These are phyloP conservation scores for Monilinia fructigena DNA, from an alignment of 2,329 filamentous ascomycete genomes.

Conservation along the genomic window DNA sequence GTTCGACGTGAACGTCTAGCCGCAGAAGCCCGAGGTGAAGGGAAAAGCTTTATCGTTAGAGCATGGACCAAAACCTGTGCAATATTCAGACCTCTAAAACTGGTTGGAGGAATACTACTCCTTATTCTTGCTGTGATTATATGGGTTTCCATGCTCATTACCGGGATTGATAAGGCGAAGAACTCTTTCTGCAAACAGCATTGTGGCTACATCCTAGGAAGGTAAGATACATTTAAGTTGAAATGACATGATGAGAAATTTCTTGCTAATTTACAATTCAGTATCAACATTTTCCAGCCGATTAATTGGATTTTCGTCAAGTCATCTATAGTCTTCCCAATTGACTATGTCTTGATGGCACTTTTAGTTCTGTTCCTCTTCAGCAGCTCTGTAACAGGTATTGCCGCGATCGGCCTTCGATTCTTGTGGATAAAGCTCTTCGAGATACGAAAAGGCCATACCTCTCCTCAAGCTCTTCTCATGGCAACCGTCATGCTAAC, in stretches of 20 bases:
- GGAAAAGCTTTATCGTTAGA: conserved; percentile 69
- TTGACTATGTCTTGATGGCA: conserved; percentile 89
- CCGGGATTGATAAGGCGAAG: conserved; percentile 91
- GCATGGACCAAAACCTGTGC: conserved; percentile 79
- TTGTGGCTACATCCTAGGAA: conserved; percentile 88
- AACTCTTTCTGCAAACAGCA: conserved; percentile 89
- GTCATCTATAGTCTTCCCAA: conserved; percentile 78
- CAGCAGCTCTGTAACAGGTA: conserved; percentile 79
- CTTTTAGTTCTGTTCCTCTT: conserved; percentile 86
- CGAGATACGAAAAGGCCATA: conserved; percentile 83
- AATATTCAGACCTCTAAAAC: conserved; percentile 82
- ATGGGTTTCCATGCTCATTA: conserved; percentile 92
- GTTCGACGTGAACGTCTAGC: conserved; percentile 86
- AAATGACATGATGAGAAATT: conserved; percentile 29
- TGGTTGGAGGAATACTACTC: conserved; percentile 78
- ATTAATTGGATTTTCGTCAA: conserved; percentile 86
- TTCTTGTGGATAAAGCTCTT: conserved; percentile 96
- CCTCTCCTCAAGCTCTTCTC: conserved; percentile 86
- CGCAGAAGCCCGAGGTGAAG: conserved; percentile 75
- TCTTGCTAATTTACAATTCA: conserved; percentile 37
- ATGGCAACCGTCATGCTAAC: conserved; percentile 89
- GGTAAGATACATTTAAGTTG: conserved; percentile 25
- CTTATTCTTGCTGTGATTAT: conserved; percentile 72
- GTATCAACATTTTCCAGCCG: conserved; percentile 91
- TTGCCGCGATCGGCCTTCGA: conserved; percentile 84